Conservation (phyloP, 805 yeast genomes). For the Wickerhamiella shivajii region DNA sequence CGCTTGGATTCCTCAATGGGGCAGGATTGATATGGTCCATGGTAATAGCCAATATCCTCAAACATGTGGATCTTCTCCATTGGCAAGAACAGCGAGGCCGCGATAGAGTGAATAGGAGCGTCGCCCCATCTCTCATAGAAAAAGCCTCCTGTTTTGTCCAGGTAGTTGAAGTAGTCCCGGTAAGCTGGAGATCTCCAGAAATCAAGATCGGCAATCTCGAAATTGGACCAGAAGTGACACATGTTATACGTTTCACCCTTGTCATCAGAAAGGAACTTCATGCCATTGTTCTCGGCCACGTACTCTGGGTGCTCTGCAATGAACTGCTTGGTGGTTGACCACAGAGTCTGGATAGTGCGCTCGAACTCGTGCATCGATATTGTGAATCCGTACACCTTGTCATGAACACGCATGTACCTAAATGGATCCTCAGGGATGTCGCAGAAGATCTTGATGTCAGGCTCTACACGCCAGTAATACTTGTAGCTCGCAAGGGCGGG, state of each 20-base stretch:
- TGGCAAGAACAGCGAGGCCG: conserved; percentile 61
- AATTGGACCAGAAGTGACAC: conserved; percentile 87
- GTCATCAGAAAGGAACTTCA: conserved; percentile 49
- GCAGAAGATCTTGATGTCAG: conserved; percentile 45
- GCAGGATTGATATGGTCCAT: conserved; percentile 59
- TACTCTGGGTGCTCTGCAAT: conserved; percentile 34
- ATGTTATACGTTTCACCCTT: conserved; percentile 56
- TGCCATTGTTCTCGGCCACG: conserved; percentile 38
- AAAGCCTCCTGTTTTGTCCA: conserved; percentile 74
- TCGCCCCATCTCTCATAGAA: conserved; percentile 93
- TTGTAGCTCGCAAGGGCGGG: conserved; percentile 39
- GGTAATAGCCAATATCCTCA: conserved; percentile 73
- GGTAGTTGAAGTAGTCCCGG: conserved; percentile 47
- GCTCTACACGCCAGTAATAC: conserved; percentile 65
- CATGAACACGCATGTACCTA: conserved; percentile 36
- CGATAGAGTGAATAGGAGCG: conserved; percentile 84
- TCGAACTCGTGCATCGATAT: conserved; percentile 46
- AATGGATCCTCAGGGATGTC: conserved; percentile 51
- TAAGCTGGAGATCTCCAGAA: conserved; percentile 68
- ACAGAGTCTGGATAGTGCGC: conserved; percentile 46
- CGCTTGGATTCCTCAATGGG: conserved; percentile 42
- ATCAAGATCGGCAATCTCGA: conserved; percentile 59
- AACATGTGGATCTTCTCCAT: conserved; percentile 62
- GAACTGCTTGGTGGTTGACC: conserved; percentile 38
- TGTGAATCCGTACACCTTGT: conserved; percentile 52